These are phyloP conservation scores for Starmera amethionina DNA, from an alignment of 805 yeast genomes.

Conservation along the genomic window DNA sequence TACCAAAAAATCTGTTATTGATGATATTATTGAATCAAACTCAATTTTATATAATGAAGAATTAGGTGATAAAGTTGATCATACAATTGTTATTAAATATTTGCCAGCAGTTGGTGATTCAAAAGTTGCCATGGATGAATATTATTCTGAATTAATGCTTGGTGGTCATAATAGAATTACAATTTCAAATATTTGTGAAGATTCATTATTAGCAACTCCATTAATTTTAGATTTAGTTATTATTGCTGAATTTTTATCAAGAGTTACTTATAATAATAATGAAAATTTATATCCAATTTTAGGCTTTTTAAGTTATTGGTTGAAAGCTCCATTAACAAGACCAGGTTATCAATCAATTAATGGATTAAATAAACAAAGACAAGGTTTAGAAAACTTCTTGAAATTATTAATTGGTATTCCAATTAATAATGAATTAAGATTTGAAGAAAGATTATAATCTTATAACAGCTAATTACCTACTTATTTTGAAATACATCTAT, in stretches of 20 bases:
- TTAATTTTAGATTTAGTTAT: slow-evolving; percentile 85
- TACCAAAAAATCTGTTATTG: slow-evolving; percentile 86
- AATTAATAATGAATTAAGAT: slow-evolving; percentile 82
- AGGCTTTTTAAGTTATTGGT: slow-evolving; percentile 86
- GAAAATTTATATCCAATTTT: slow-evolving; percentile 70
- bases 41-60: slow-evolving; percentile 74
- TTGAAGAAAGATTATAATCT: slow-evolving; percentile 69
- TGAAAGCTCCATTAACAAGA: slow-evolving; percentile 91
- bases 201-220: slow-evolving; percentile 89
- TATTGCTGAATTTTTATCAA: slow-evolving; percentile 80
- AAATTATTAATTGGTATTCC: slow-evolving; percentile 87
- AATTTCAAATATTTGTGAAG: slow-evolving; percentile 94
- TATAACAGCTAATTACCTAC: not conserved
- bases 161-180: slow-evolving; percentile 96
- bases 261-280: slow-evolving; percentile 64
- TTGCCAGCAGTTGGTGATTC: slow-evolving; percentile 92
- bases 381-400: slow-evolving; percentile 83
- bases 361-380: slow-evolving; percentile 90
- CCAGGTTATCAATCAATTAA: slow-evolving; percentile 86
- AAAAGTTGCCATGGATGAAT: slow-evolving; percentile 98
- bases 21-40: slow-evolving; percentile 87
- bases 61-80: slow-evolving; percentile 73
- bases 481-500: not conserved
- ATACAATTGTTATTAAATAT: slow-evolving; percentile 91
- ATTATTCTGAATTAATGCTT: slow-evolving; percentile 91